Evolutionary conservation across 164 flowering plant species (phyloP).

Genomic region (Macadamia integrifolia): DNA sequence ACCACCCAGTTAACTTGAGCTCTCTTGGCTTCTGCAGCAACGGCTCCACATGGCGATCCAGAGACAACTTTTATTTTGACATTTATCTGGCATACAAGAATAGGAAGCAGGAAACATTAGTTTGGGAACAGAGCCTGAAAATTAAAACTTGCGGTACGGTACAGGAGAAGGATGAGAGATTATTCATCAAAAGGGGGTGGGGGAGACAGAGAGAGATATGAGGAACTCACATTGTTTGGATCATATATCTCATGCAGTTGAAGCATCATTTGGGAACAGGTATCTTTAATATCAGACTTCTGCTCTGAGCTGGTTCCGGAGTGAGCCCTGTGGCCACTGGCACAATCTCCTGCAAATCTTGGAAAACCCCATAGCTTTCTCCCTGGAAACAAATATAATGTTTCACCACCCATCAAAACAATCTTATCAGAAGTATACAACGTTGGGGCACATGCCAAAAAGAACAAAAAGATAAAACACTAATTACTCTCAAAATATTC

Average conservation of each 20-base stretch:
- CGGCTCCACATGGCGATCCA: conserved; percentile 85
- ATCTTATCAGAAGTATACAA: background rate
- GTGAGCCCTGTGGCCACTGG: conserved; percentile 63
- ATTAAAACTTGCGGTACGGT: too few relatives aligned
- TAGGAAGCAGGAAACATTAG: background rate
- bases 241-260: conserved; percentile 94
- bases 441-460: background rate
- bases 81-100: conserved; percentile 50
- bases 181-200: background rate
- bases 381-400: conserved; percentile 36
- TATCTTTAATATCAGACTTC: conserved; percentile 73
- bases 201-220: too few relatives aligned
- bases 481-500: background rate
- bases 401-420: background rate
- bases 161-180: background rate
- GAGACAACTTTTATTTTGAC: conserved; percentile 78
- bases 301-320: conserved; percentile 59
- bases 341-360: conserved; percentile 94
- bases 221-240: conserved; percentile 66
- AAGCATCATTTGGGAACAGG: conserved; percentile 96
- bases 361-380: conserved; percentile 87
- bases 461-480: background rate
- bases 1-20: conserved; percentile 88
- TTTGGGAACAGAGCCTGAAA: background rate
- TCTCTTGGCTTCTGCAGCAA: conserved; percentile 82